Conservation (phyloP, 805 yeast genomes). For the Ogataea wickerhamii region DNA sequence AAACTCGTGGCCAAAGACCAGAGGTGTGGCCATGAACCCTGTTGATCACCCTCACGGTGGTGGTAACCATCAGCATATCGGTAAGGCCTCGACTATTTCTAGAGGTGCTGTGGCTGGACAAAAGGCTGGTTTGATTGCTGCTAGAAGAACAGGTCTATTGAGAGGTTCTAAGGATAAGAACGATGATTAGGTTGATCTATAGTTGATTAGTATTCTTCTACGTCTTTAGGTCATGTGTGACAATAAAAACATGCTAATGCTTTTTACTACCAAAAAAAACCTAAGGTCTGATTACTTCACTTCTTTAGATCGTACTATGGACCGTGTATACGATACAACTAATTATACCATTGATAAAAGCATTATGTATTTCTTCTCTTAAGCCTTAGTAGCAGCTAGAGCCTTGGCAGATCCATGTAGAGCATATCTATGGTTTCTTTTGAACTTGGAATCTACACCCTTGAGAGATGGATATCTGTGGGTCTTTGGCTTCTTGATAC, state of each 20-base stretch:
- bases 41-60: slow-evolving; percentile 99
- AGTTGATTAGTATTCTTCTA: slow-evolving; percentile 1
- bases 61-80: slow-evolving; percentile 99
- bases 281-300: no score
- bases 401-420: slow-evolving; percentile 96
- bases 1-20: slow-evolving; percentile 99
- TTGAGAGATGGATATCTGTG: slow-evolving; percentile 97
- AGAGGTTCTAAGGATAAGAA: slow-evolving; percentile 90
- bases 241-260: slow-evolving; percentile 1
- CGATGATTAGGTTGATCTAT: slow-evolving; percentile 28
- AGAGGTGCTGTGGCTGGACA: slow-evolving; percentile 99
- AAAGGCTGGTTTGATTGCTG: slow-evolving; percentile 99
- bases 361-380: background rate
- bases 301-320: no score
- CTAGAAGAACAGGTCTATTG: slow-evolving; percentile 99
- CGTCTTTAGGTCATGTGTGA: slow-evolving; percentile 1
- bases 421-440: slow-evolving; percentile 99
- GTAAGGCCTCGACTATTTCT: slow-evolving; percentile 99
- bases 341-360: background rate
- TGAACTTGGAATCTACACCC: slow-evolving; percentile 99
- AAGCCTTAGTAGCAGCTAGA: slow-evolving; percentile 64
- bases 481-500: slow-evolving; percentile 99
- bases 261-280: background rate
- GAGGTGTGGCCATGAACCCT: slow-evolving; percentile 99
- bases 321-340: no score